Percentiles rank a stretch among this genome's conserved stretches.
These are phyloP conservation scores for Leucosporidium scottii DNA, from an alignment of 768 basidiomycete species.

Conservation along the genomic window DNA sequence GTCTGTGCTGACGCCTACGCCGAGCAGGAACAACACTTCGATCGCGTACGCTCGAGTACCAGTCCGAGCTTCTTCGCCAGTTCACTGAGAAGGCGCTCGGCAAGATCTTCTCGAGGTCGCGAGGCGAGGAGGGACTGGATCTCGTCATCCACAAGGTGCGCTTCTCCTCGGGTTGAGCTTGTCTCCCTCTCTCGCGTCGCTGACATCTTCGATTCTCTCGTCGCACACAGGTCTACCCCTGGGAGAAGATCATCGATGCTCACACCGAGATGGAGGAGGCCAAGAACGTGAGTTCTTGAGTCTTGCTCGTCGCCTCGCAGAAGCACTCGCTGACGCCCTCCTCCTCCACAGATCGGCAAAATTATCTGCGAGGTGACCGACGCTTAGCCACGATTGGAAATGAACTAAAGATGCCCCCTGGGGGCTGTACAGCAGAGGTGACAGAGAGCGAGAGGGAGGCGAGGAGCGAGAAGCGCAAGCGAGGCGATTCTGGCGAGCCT, in stretches of 20 bases:
- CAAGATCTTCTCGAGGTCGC: slow-evolving; percentile 25
- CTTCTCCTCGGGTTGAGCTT: slow-evolving; percentile 26
- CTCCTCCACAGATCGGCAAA: slow-evolving; percentile 44
- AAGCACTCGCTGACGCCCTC: not conserved
- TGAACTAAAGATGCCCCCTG: no score
- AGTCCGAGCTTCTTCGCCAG: slow-evolving; percentile 54
- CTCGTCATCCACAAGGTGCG: slow-evolving; percentile 68
- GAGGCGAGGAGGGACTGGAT: slow-evolving; percentile 23
- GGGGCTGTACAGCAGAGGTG: no score
- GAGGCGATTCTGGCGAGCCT: no score
- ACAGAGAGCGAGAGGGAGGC: no score
- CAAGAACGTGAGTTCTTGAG: slow-evolving; percentile 43
- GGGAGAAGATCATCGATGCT: slow-evolving; percentile 70
- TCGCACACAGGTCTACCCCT: slow-evolving; percentile 59
- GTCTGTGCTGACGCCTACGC: not conserved
- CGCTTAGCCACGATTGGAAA: no score
- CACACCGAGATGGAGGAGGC: slow-evolving; percentile 79
- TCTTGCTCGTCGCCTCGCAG: not conserved
- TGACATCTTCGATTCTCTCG: slow-evolving; percentile 15
- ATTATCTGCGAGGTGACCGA: slow-evolving; percentile 41
- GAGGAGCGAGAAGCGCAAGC: no score
- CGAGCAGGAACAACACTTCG: slow-evolving; percentile 67
- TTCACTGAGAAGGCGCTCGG: slow-evolving; percentile 36
- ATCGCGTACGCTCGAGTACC: slow-evolving; percentile 65
- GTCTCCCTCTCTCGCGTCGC: slow-evolving; percentile 5